Evolutionary conservation across 2,329 filamentous ascomycete species (phyloP), one percentile per base, ranked within the genome.

Genomic region (Diaporthe sp.): DNA sequence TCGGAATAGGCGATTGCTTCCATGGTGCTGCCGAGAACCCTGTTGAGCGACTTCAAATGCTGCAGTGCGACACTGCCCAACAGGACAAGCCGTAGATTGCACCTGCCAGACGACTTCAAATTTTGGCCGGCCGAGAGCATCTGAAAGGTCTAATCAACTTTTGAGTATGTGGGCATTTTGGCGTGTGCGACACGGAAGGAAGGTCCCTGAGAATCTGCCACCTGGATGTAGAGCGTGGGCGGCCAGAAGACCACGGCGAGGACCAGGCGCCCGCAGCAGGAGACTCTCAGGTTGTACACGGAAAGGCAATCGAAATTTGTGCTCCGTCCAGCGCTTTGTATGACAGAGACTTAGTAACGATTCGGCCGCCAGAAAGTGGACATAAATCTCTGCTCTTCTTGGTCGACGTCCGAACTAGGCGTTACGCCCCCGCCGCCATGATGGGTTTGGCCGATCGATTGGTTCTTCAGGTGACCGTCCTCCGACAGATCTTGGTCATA

Each of bases 381-480:
- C 47, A 50, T 69, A 55, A 74, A 76, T 12, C 30, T 72, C 33
- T 72, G 60, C 61, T 76, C 74, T 61, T 76, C 74, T 64, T 72
- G 67, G 22, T 70, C 57, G 40, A 35, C 38, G 52, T 73, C 47
- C 25, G 60, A 25, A 19, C 70, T 28, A 3, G 15, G 35, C 40
- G 25, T 38, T 38, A 9, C 45, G 8, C 7, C 47, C 50, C 50
- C 22, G 35, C 38, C 5, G 7, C 17, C 45, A 22, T 15, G 17
- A 45, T 60, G 38, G 42, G 4, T n/a, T 33, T 19, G 17, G 47
- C 40, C 40, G 17, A 33, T 15, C 13, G 25, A 28, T 54, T 4
- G 50, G 17, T 50, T 17, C 30, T 38, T 8, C 40, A 42, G 13
- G 8, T n/a, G 35, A 54, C 33, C 22, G 12, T 47, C 50, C 17